Evolutionary conservation across 805 yeast species (phyloP).

Genomic region (Wickerhamiella occidentalis): DNA sequence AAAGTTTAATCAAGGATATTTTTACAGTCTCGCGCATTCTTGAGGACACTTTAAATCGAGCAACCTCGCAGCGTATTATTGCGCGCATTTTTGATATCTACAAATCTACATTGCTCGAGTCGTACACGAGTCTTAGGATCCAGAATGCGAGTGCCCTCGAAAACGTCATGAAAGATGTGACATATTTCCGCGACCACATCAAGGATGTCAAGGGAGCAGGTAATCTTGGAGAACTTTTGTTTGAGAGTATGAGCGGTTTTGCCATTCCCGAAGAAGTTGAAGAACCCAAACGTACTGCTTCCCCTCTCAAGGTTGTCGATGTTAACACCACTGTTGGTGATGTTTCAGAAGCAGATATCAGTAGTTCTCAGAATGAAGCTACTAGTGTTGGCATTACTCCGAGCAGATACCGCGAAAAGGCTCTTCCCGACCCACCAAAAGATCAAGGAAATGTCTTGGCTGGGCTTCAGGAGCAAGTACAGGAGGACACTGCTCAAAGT

Average conservation of each 20-base stretch:
- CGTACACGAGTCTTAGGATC: conserved; percentile 35
- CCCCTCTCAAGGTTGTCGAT: conserved; percentile 18
- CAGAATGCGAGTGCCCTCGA: conserved; percentile 31
- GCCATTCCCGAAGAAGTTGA: conserved; percentile 17
- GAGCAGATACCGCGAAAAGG: conserved; percentile 1
- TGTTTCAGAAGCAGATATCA: neutral
- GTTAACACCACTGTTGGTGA: conserved; percentile 20
- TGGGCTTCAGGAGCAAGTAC: neutral
- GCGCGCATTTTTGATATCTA: conserved; percentile 38
- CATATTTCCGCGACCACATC: conserved; percentile 50
- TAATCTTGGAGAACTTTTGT: conserved; percentile 47
- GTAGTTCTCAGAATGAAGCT: neutral
- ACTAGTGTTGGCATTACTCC: neutral
- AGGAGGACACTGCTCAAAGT: too few species aligned
- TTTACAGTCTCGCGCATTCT: conserved; percentile 50
- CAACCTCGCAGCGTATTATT: conserved; percentile 22
- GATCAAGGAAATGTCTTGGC: neutral
- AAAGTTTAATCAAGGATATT: conserved; percentile 51
- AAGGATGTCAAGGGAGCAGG: conserved; percentile 48
- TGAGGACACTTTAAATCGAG: conserved; percentile 35
- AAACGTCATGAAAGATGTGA: conserved; percentile 46
- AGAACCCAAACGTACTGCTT: conserved; percentile 27
- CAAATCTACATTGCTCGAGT: conserved; percentile 42
- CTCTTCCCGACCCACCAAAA: neutral
- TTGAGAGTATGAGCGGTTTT: conserved; percentile 46